Percentiles rank a stretch among this genome's conserved stretches.
Evolutionary conservation across 2,329 filamentous ascomycete genomes (phyloP).

Genomic region (Pyricularia pennisetigena): DNA sequence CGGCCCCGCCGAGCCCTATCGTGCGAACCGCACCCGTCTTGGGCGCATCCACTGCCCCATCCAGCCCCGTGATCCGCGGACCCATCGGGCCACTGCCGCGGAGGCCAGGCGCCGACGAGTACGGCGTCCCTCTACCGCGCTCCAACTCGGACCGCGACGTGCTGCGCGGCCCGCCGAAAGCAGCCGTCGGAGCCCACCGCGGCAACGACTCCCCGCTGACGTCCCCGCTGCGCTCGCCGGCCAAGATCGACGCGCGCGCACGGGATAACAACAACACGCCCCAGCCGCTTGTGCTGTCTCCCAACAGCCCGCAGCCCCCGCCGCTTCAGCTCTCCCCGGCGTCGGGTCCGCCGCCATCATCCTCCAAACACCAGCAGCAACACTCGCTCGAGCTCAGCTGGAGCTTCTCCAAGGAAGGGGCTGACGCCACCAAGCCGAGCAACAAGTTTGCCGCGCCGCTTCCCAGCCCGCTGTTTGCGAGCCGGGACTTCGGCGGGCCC

Average conservation of each 20-base stretch:
- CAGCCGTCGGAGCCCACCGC: neutral
- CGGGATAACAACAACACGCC: neutral
- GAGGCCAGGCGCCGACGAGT: neutral
- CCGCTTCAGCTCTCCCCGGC: neutral
- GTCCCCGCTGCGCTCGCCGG: neutral
- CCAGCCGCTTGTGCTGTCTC: neutral
- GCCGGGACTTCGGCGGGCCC: neutral
- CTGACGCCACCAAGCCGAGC: neutral
- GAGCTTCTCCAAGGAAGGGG: neutral
- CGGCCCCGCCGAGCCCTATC: neutral
- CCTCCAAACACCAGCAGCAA: conserved; percentile 1
- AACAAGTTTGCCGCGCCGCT: conserved; percentile 2
- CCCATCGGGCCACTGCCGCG: neutral
- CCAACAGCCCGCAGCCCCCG: neutral
- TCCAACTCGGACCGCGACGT: conserved; percentile 2
- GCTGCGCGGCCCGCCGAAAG: neutral
- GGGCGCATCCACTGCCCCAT: neutral
- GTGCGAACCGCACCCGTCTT: neutral
- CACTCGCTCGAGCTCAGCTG: neutral
- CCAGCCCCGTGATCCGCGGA: neutral
- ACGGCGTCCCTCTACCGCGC: neutral
- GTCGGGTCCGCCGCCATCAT: neutral
- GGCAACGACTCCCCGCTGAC: neutral
- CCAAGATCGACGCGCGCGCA: neutral
- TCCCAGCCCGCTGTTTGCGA: conserved; percentile 1